Evolutionary conservation across 2,329 filamentous ascomycete genomes (phyloP), one percentile per base, ranked within the genome.

Genomic region (Colletotrichum liriopes): DNA sequence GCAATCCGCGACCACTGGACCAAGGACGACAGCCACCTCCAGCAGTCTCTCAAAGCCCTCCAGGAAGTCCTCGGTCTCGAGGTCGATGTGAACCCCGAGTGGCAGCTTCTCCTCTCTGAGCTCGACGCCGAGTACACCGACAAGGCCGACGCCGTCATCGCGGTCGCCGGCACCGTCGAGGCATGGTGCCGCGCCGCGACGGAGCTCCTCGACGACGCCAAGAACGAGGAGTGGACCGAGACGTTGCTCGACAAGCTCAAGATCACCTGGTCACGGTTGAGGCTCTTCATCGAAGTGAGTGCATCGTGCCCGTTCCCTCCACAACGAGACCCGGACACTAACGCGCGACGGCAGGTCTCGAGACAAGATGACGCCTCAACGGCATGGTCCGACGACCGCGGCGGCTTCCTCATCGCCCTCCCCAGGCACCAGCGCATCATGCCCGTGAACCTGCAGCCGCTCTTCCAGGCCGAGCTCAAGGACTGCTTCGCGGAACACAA

Each of bases 1-100:
- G 80, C 79, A 52, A 79, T 87, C 74, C 84, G 85, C 37, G 84
- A 87, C 73, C 74, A 79, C 63, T 87, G 85, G 85, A 77, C 80
- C 39, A 81, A 78, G 14, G 67, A 77, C 9, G 78, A 81, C 37
- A 76, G 79, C 5, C 73, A 81, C 1, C 76, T 81, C 0, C 82
- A 83, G 41, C 78, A 74, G 23, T 74, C 82, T 0, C 77, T 84
- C 35, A 75, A 73, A 35, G 72, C 64, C 5, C 75, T 86, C 20
- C 75, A 78, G 23, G 74, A 78, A 0, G 67, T 80, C 7, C 77
- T 88, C 18, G 86, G 86, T 1, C 81, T 84, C 39, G 71, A 81
- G 0, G 77, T 86, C 23, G 74, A 75, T 29, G 77, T 83, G 47
- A 79, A 84, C 8, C 84, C 84, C 0, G 82, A 87, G 75, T 87